Evolutionary conservation across 768 basidiomycete genomes (phyloP), one percentile per base, ranked within the genome.

Genomic region (Omphalotus guepiniiformis): DNA sequence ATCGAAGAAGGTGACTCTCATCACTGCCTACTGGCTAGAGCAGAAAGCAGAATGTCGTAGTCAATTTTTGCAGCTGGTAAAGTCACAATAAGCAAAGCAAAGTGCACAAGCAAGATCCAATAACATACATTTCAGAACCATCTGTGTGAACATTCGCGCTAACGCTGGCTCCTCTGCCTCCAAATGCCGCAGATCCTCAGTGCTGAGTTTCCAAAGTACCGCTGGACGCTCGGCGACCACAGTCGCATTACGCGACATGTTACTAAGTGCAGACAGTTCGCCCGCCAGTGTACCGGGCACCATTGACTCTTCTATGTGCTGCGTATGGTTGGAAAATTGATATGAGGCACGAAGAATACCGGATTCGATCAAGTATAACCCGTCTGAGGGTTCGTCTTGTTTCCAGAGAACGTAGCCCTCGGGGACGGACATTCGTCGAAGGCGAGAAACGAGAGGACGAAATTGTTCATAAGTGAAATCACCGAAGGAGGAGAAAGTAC

Each of bases 241-340:
- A 3, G 85, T 89, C 21, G 93, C 87, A 60, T 96, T 98, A 39
- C 95, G 74, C 15, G 81, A 74, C 16, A 85, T 72, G 18, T 81
- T 82, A 7, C 93, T 83, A 11, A 99, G 68, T 29, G 87, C 88
- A 0, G 90, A 85, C 43, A 99, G 64, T 65, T 97, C 95, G 0
- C 95, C 95, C 8, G 94, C 91, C 2, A 97, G 69, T 0, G 93
- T 92, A 2, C 93, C 94, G 3, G 91, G 82, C 0, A 94, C 90
- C 93, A 95, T 95, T 2, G 87, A 89, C 67, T 95, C 93, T 58
- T 88, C 85, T 40, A 92, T 81, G 4, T 66, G 62, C 21, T 78
- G 76, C 5, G 78, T 68, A 53, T 87, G 79, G 27, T 42, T 30
- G 12, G 47, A 22, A 26, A 53, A 50, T 15, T 40, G 49, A 65